Evolutionary conservation across 305 asterid genomes (phyloP).

Genomic region (Fraxinus dipetala): DNA sequence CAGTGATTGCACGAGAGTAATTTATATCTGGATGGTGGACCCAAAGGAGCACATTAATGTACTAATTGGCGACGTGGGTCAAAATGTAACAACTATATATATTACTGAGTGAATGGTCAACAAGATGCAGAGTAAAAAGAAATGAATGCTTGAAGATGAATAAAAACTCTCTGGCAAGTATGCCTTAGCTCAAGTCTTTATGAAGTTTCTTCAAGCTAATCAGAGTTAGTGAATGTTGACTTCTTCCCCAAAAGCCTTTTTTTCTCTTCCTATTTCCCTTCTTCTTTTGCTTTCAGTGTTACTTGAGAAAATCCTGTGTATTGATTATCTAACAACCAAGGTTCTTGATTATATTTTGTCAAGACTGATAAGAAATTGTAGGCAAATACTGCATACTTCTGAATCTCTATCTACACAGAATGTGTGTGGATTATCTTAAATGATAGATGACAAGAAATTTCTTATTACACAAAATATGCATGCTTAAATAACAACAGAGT

Average conservation of each 20-base stretch:
- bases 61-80: neutral
- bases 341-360: constrained; percentile 17
- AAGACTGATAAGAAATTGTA: constrained; percentile 11
- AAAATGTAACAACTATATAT: neutral
- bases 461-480: constrained; percentile 14
- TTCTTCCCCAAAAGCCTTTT: neutral
- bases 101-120: neutral
- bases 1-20: neutral
- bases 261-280: neutral
- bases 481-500: constrained; percentile 14
- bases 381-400: neutral
- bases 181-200: neutral
- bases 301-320: constrained; percentile 8
- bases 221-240: neutral
- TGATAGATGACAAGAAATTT: constrained; percentile 16
- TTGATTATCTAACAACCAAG: constrained; percentile 12
- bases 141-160: neutral
- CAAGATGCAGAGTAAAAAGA: neutral
- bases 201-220: neutral
- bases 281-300: neutral
- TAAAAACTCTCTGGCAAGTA: neutral
- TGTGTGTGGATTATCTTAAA: constrained; percentile 10
- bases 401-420: constrained; percentile 9
- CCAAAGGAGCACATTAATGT: neutral
- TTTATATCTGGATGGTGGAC: neutral